Conservation (phyloP, 2,329 filamentous ascomycete species). For the Clonostachys solani region DNA sequence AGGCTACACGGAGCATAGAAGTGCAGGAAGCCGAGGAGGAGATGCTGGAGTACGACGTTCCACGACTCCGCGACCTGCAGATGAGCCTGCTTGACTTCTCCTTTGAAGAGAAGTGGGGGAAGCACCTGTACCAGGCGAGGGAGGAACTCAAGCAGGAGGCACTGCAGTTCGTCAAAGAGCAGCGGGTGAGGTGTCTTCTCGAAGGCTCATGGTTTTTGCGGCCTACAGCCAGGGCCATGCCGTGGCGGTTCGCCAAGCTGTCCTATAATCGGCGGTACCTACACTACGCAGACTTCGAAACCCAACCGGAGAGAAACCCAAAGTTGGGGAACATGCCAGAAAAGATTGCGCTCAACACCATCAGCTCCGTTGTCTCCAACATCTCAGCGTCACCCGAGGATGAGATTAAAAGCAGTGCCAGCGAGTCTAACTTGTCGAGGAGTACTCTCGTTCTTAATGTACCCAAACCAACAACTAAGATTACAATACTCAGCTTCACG, state of each 20-base stretch:
- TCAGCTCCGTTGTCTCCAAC: conserved; percentile 93
- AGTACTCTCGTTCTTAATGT: conserved; percentile 29
- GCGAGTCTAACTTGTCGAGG: conserved; percentile 12
- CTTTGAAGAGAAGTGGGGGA: conserved; percentile 93
- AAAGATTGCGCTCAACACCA: conserved; percentile 80
- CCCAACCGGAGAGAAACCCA: conserved; percentile 60
- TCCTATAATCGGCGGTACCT: conserved; percentile 89
- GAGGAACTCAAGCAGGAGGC: conserved; percentile 90
- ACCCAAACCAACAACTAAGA: conserved; percentile 66
- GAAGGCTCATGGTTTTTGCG: conserved; percentile 83
- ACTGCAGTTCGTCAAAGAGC: conserved; percentile 94
- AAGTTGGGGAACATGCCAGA: conserved; percentile 69
- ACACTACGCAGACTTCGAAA: conserved; percentile 82
- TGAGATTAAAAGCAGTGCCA: not conserved
- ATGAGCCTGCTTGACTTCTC: conserved; percentile 89
- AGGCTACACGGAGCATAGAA: conserved; percentile 76
- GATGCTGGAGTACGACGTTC: conserved; percentile 76
- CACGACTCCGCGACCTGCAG: conserved; percentile 75
- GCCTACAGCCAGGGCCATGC: conserved; percentile 30
- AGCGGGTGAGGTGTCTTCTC: conserved; percentile 84
- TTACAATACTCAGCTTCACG: conserved; percentile 79
- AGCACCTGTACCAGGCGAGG: conserved; percentile 83
- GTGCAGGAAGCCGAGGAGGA: conserved; percentile 87
- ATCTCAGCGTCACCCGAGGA: conserved; percentile 65
- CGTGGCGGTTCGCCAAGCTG: conserved; percentile 80